Base-by-base conservation (phyloP, 345 rosid genomes). In the Eucalyptus sp. region DNA sequence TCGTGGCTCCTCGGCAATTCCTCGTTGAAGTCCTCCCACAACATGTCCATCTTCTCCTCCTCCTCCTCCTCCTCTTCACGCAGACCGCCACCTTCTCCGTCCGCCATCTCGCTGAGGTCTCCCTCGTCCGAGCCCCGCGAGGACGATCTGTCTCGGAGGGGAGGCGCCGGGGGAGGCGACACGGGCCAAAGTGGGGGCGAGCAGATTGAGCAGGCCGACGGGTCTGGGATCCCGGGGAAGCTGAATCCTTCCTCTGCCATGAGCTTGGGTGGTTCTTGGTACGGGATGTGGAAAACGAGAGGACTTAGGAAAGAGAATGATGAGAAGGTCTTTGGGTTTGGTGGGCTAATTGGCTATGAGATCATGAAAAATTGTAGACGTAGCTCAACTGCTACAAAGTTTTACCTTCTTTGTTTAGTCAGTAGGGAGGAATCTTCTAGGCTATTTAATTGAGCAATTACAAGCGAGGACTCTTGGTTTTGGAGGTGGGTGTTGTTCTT, bases 1-100 rank as follows among this genome's bases (percentile, higher is more conserved):
- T 48, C 8, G 29, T 13, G 29, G 48, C 33, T 54, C 87, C 86
- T 54, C 22, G 50, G 89, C 0, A 86, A 87, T 27, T 93, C 64
- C 27, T 95, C 98, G 85, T 96, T 96, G 88, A 97, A 95, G 91
- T 96, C 96, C 88, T 97, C 99, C 99, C 99, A 97, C 86, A 97
- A 86, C 92, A 94, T 87, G 91, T 97, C 99, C 98, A 96, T 95
- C 91, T 91, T 95, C 81, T 97, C 96, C 85, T 91, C 96, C 84
- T 80, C 27, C 86, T 48, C 60, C 81, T 54, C 96, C 80, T 58
- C 27, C 86, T 50, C 66, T 51, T 58, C 86, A 17, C 86, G 3
- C 8, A 37, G n/a, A 29, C n/a, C 43, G 29, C 37, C 49, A 43
- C 52, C 86, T 11, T 41, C 54, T 9, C 43, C 46, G 18, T 37